Percentiles rank a stretch among this genome's conserved stretches.
These are phyloP conservation scores for Colletotrichum magnum DNA, from an alignment of 2,329 filamentous ascomycete genomes.

Conservation along the genomic window DNA sequence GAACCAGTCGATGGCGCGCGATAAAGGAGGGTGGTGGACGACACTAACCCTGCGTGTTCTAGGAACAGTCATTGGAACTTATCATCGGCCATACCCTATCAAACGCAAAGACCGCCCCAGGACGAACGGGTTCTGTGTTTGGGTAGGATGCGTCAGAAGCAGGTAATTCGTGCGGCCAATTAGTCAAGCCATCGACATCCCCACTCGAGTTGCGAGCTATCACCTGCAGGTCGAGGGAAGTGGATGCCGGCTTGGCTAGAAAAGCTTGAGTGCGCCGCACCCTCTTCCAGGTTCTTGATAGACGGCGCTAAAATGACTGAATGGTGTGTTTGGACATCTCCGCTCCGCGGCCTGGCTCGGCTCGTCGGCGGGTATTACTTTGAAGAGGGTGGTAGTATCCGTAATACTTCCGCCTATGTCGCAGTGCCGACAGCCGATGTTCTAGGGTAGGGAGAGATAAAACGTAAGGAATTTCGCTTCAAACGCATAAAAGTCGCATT, in stretches of 20 bases:
- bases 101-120: constrained; percentile 3
- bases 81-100: constrained; percentile 21
- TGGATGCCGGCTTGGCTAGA: constrained; percentile 34
- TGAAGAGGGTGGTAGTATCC: too few relatives aligned
- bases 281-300: background rate
- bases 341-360: constrained; percentile 8
- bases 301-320: constrained; percentile 7
- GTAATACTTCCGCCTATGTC: too few relatives aligned
- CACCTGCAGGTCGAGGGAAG: constrained; percentile 30
- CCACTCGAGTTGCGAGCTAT: constrained; percentile 33
- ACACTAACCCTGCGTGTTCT: constrained; percentile 1
- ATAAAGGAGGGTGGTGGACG: constrained; percentile 34
- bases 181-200: constrained; percentile 16
- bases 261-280: constrained; percentile 37
- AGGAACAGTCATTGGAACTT: constrained; percentile 13
- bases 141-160: constrained; percentile 8
- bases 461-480: background rate
- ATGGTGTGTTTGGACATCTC: constrained; percentile 8
- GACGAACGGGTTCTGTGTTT: background rate
- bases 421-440: constrained; percentile 27
- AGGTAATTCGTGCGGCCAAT: constrained; percentile 21
- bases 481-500: background rate
- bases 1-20: constrained; percentile 31
- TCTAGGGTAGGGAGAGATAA: constrained; percentile 2
- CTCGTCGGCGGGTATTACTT: constrained; percentile 7